These are phyloP conservation scores for Globisporangium apiculatum DNA, from an alignment of 352 stramenopile genomes.

Conservation along the genomic window DNA sequence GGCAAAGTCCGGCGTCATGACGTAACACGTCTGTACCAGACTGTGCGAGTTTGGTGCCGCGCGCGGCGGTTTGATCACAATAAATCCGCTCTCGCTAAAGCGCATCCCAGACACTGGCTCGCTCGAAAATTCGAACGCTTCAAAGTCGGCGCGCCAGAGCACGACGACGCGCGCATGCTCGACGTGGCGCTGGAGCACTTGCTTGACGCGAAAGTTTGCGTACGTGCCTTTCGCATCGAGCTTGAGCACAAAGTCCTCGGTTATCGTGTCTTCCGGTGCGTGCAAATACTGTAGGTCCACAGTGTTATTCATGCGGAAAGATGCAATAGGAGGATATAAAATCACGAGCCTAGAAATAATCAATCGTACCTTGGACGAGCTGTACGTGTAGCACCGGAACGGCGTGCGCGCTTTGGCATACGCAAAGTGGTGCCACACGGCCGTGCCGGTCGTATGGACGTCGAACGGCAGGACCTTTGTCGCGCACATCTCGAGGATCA, in stretches of 20 bases:
- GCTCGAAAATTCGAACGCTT: slow-evolving; percentile 22
- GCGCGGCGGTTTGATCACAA: slow-evolving; percentile 21
- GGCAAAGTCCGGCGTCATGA: slow-evolving; percentile 22
- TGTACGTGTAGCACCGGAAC: slow-evolving; percentile 6
- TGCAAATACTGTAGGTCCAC: neutral
- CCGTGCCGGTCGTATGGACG: neutral
- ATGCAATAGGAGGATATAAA: neutral
- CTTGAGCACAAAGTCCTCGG: slow-evolving; percentile 55
- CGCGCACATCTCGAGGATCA: slow-evolving; percentile 11
- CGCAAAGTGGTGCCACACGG: slow-evolving; percentile 11
- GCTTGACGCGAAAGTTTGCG: slow-evolving; percentile 40
- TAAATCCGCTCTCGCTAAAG: slow-evolving; percentile 26
- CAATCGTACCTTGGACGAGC: neutral
- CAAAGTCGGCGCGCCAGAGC: slow-evolving; percentile 30
- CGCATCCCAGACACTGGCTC: slow-evolving; percentile 18
- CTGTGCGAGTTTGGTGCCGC: slow-evolving; percentile 11
- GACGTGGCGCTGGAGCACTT: slow-evolving; percentile 45
- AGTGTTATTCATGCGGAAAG: too few species aligned
- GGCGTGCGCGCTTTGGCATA: slow-evolving; percentile 2
- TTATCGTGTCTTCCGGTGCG: slow-evolving; percentile 38
- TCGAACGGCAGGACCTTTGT: slow-evolving; percentile 11
- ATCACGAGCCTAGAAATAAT: neutral
- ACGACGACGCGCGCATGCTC: slow-evolving; percentile 42
- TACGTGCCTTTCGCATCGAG: slow-evolving; percentile 35
- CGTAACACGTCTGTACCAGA: slow-evolving; percentile 23